Evolutionary conservation across 2,329 filamentous ascomycete genomes (phyloP).

Genomic region (Colletotrichum sp.): DNA sequence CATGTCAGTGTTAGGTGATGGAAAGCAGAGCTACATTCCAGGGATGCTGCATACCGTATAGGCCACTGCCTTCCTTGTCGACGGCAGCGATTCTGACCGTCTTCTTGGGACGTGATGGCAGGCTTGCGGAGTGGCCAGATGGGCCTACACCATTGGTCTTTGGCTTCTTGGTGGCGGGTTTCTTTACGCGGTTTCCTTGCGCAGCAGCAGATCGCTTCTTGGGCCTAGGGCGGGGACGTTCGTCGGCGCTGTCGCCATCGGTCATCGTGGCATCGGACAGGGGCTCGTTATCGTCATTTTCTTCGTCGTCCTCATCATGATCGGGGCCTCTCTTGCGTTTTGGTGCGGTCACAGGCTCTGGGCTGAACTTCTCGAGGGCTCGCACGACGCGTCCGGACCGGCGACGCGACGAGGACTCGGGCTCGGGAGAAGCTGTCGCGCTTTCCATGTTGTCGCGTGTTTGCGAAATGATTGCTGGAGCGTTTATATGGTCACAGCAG

Average conservation of each 20-base stretch:
- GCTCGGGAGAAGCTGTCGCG: slow-evolving; percentile 56
- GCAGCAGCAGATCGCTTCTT: slow-evolving; percentile 26
- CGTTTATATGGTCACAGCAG: neutral
- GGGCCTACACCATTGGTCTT: slow-evolving; percentile 59
- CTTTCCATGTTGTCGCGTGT: slow-evolving; percentile 48
- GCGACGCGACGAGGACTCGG: slow-evolving; percentile 60
- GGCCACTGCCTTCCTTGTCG: slow-evolving; percentile 51
- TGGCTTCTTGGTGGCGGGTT: slow-evolving; percentile 66
- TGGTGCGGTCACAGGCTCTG: slow-evolving; percentile 51
- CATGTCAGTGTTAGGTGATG: slow-evolving; percentile 27
- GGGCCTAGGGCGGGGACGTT: slow-evolving; percentile 23
- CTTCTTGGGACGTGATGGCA: slow-evolving; percentile 62
- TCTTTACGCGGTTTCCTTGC: slow-evolving; percentile 52
- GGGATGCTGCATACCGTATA: slow-evolving; percentile 53
- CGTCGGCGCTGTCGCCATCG: slow-evolving; percentile 48
- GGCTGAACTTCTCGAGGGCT: slow-evolving; percentile 63
- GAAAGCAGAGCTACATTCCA: slow-evolving; percentile 18
- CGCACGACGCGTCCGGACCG: slow-evolving; percentile 72
- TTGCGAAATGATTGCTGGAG: neutral
- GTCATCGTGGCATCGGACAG: slow-evolving; percentile 50
- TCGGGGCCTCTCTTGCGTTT: slow-evolving; percentile 63
- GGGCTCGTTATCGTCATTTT: slow-evolving; percentile 51
- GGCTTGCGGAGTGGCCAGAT: slow-evolving; percentile 40
- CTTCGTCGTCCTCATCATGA: slow-evolving; percentile 50
- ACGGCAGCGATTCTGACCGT: slow-evolving; percentile 55